Base-by-base conservation (phyloP, 257 asterid species). In the Nemophila menziesii region DNA sequence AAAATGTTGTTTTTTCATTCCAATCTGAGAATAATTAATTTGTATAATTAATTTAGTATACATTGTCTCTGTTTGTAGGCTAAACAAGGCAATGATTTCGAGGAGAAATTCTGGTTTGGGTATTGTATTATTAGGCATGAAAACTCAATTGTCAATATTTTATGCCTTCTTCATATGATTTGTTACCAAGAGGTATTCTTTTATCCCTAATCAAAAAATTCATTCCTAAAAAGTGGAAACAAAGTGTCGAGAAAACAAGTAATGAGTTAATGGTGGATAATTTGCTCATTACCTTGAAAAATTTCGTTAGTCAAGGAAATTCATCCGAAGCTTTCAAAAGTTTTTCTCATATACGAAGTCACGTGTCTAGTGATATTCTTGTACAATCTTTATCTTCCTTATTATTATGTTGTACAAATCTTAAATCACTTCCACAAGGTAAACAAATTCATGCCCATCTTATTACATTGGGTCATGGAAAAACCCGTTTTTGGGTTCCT, bases 381-480 rank as follows among this genome's bases (percentile, higher is more conserved):
- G 51, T 60, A 18, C 80, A 71, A 16, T 70, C 92, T 0, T 53
- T 83, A 26, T 65, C 92, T 16, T 70, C 83, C 43, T 65, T 83
- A 46, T 69, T 87, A 64, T 33, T 56, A 15, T 61, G 86, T 55
- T 80, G 89, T 55, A 60, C 77, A 49, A 57, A 72, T 20, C 59
- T 44, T 33, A 71, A 70, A 69, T 61, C 67, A 59, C 62, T 73
- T 56, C 41, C 36, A 11, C 78, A 64, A 66, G 93, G 93, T 37
- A 70, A 73, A 58, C 93, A 78, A 47, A 71, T 83, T 62, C 97
- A 87, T 64, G 79, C 82, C 51, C 78, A 63, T 39, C 58, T 62
- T 54, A 64, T 83, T 45, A 52, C 78, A 16, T 62, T 65, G 63
- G 97, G 93, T 48, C 67, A 67, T 61, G 78, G 69, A 19, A 54